Conservation (phyloP, 495 filamentous ascomycete species). For the Xylaria curta region DNA sequence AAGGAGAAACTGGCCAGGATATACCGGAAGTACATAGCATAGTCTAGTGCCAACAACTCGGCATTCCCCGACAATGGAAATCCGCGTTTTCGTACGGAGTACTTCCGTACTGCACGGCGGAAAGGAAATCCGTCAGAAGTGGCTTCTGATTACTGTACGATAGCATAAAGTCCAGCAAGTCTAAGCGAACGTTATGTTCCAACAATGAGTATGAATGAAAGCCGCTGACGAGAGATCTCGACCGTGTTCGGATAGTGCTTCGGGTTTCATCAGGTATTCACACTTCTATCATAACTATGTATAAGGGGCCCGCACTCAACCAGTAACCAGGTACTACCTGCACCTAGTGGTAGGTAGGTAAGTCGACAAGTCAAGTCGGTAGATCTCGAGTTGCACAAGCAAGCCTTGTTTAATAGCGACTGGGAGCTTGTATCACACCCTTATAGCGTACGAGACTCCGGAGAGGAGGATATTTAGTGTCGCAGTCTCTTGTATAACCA, state of each 20-base stretch:
- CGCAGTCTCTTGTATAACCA: slow-evolving; percentile 7
- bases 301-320: not conserved
- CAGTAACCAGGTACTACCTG: not conserved
- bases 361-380: slow-evolving; percentile 7
- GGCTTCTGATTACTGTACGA: slow-evolving; percentile 26
- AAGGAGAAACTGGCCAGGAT: slow-evolving; percentile 14
- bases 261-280: not conserved
- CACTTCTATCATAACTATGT: not conserved
- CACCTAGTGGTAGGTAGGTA: not conserved
- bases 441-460: slow-evolving; percentile 1
- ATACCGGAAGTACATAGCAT: slow-evolving; percentile 13
- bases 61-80: slow-evolving; percentile 8
- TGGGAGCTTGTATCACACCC: slow-evolving; percentile 4
- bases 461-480: not conserved
- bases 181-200: slow-evolving; percentile 13
- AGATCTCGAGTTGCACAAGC: not conserved
- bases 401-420: not conserved
- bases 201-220: slow-evolving; percentile 1
- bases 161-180: not conserved
- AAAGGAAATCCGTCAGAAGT: slow-evolving; percentile 8
- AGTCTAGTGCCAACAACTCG: slow-evolving; percentile 15
- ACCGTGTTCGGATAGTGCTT: not conserved
- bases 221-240: slow-evolving; percentile 16
- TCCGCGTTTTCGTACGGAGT: slow-evolving; percentile 10
- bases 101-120: slow-evolving; percentile 1